phyloP scores from a whole-genome alignment of 345 rosid species.

The Boechera divaricarpa region DNA sequence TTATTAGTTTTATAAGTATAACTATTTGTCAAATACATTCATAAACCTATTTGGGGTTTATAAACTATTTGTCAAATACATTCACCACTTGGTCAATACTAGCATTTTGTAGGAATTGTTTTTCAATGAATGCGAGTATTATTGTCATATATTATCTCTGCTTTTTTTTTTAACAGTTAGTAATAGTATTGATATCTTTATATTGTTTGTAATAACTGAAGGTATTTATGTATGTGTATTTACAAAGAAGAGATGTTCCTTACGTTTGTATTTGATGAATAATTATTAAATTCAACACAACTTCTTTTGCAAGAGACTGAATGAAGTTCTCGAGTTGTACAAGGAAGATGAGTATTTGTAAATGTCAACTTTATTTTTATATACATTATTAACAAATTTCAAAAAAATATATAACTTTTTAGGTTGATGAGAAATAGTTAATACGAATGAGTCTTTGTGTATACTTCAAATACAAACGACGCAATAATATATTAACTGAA shows the following conservation, averaged over 20 bases:
- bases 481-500: not conserved
- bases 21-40: too few species aligned
- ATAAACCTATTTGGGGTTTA: too few species aligned
- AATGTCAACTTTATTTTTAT: slow-evolving; percentile 30
- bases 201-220: not conserved
- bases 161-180: not conserved
- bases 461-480: not conserved
- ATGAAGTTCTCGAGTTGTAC: slow-evolving; percentile 36
- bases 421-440: not conserved
- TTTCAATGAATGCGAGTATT: not conserved
- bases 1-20: too few species aligned
- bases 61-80: too few species aligned
- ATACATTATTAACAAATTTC: not conserved
- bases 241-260: slow-evolving; percentile 23
- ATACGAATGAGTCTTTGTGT: slow-evolving; percentile 9
- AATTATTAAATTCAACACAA: not conserved
- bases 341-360: slow-evolving; percentile 32
- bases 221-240: not conserved
- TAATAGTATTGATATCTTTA: not conserved
- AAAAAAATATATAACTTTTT: not conserved
- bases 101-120: too few species aligned
- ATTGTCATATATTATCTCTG: too few species aligned
- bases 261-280: slow-evolving; percentile 29
- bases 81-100: too few species aligned
- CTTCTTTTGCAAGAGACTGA: slow-evolving; percentile 13